Percentiles rank a stretch among this genome's conserved stretches.
Conservation (phyloP, 148 eudicot species). For the Salicornia ramosissima region DNA sequence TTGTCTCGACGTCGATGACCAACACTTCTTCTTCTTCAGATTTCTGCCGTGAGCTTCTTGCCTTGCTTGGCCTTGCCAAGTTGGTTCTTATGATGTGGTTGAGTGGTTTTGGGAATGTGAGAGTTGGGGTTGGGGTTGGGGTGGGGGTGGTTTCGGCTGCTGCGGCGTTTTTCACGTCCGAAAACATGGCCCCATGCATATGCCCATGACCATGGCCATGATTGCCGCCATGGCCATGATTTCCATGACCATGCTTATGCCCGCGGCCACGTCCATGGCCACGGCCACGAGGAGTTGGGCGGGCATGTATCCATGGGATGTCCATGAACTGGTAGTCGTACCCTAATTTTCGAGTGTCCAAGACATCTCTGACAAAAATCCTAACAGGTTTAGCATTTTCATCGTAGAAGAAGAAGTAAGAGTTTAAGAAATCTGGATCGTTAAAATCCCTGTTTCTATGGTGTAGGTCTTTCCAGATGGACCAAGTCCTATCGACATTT, state of each 20-base stretch:
- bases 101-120: background rate
- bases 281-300: background rate
- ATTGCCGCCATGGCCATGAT: no score
- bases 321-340: background rate
- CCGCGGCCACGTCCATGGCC: background rate
- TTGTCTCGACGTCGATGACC: constrained; percentile 1
- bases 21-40: constrained; percentile 16
- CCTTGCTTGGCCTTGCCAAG: constrained; percentile 7
- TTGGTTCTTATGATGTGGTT: background rate
- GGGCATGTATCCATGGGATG: background rate
- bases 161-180: no score
- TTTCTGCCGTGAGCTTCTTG: background rate
- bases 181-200: no score
- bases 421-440: background rate
- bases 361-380: background rate
- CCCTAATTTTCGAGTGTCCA: background rate
- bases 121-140: background rate
- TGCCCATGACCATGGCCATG: no score
- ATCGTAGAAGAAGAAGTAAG: background rate
- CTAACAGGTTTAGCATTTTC: background rate
- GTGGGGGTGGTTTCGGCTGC: no score
- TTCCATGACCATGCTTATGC: background rate
- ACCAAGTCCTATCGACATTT: constrained; percentile 1
- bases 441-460: background rate
- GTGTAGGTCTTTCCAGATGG: background rate